Base-by-base conservation (phyloP, 1,284 basidiomycete species). In the Ganoderma lucidum region DNA sequence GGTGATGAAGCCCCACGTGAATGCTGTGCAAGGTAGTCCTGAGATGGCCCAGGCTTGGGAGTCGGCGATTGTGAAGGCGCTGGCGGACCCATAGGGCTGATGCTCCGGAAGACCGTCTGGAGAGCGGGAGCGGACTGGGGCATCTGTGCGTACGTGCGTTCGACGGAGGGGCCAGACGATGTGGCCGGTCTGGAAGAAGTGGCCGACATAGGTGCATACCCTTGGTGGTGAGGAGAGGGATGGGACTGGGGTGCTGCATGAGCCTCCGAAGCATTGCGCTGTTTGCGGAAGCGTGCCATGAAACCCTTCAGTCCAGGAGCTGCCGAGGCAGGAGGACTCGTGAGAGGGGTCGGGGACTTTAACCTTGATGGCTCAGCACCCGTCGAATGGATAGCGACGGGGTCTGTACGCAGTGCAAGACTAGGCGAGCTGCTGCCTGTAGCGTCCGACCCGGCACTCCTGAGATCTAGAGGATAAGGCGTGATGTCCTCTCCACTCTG, bases 221-320 rank as follows among this genome's bases (percentile, higher is more conserved):
- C 28, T 28, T 42, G 63, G 14, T 67, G 71, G 3, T 73, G 76
- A 35, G 70, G 23, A 6, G 67, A 59, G 19, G 17, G 6, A n/a
- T 60, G 58, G 17, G 65, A 42, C 12, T 42, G 51, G 5, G 74
- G 64, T 30, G 72, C 60, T 45, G 76, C 65, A 6, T 80, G 75
- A 9, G 77, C 74, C 28, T 82, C 80, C n/a, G 81, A 59, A 17
- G 65, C 75, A 28, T 67, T 76, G 65, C 90, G 86, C 70, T 85
- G 87, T 76, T 89, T 94, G 63, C 92, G 87, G 78, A 95, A 92
- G 48, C 91, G 87, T 37, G 92, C 88, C 87, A 95, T 93, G 79
- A 95, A 91, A 12, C 92, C 89, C 78, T 89, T 92, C 32, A 94
- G 75, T 55, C 92, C 90, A 44, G 92, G 93, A 15, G 88, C 85